Percentiles rank a stretch among this genome's conserved stretches.
phyloP scores from a whole-genome alignment of 2,329 filamentous ascomycete species.

The Graphilbum fragrans region DNA sequence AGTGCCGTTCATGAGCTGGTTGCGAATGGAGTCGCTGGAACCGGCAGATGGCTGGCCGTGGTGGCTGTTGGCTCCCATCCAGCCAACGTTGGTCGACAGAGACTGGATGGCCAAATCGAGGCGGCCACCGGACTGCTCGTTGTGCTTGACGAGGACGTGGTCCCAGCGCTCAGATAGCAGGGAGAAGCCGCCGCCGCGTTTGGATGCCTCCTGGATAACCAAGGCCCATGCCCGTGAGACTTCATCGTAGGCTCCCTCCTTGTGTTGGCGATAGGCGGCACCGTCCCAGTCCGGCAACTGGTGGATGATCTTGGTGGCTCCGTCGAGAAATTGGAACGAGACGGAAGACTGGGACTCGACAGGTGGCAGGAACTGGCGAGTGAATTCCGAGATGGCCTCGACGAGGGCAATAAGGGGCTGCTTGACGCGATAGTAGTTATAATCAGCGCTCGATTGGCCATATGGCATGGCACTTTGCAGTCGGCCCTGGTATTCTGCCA shows the following conservation, averaged over 20 bases:
- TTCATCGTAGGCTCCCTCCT: slow-evolving; percentile 92
- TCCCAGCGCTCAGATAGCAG: slow-evolving; percentile 90
- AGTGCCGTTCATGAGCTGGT: slow-evolving; percentile 48
- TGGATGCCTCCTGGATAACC: slow-evolving; percentile 82
- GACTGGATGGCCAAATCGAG: slow-evolving; percentile 70
- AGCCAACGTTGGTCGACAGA: slow-evolving; percentile 62
- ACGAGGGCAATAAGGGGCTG: slow-evolving; percentile 69
- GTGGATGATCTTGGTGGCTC: slow-evolving; percentile 82
- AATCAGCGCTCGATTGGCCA: slow-evolving; percentile 75
- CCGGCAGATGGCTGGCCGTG: background rate
- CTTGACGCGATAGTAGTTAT: slow-evolving; percentile 86
- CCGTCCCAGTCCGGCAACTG: slow-evolving; percentile 83
- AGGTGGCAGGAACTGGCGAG: slow-evolving; percentile 87
- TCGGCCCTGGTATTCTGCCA: slow-evolving; percentile 68
- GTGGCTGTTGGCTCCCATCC: slow-evolving; percentile 50
- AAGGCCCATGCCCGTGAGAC: slow-evolving; percentile 87
- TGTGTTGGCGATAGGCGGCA: slow-evolving; percentile 79
- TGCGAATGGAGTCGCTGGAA: slow-evolving; percentile 38
- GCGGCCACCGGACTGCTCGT: slow-evolving; percentile 72
- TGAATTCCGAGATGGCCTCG: slow-evolving; percentile 87
- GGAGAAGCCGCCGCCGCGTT: slow-evolving; percentile 73
- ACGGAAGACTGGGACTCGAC: slow-evolving; percentile 73
- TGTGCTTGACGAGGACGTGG: slow-evolving; percentile 73
- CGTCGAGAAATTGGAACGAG: slow-evolving; percentile 79
- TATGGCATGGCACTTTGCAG: slow-evolving; percentile 76